Conservation (phyloP, 768 basidiomycete species). For the Galerina sulciceps region DNA sequence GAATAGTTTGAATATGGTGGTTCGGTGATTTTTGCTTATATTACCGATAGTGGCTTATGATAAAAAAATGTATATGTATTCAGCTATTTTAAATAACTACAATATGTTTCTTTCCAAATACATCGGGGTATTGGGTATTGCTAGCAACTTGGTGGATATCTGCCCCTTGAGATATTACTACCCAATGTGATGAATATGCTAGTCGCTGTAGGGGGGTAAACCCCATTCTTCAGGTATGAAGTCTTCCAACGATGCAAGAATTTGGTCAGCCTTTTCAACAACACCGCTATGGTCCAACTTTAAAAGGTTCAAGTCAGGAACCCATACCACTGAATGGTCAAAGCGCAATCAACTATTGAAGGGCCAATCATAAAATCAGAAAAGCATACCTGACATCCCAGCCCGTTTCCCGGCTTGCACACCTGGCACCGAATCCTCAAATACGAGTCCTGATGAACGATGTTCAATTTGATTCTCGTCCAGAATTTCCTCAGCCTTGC, state of each 20-base stretch:
- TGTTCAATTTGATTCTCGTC: constrained; percentile 45
- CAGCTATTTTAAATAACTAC: too few relatives aligned
- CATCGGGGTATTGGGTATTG: too few relatives aligned
- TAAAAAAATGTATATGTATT: not conserved
- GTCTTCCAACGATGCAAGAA: constrained; percentile 63
- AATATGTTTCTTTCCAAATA: too few relatives aligned
- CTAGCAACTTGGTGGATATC: too few relatives aligned
- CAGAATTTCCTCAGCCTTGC: constrained; percentile 40
- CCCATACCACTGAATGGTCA: constrained; percentile 70
- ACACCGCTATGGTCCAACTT: constrained; percentile 46
- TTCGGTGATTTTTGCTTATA: constrained; percentile 15
- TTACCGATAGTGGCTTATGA: not conserved
- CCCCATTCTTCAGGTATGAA: constrained; percentile 88
- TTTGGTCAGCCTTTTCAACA: constrained; percentile 60
- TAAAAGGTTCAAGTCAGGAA: constrained; percentile 75
- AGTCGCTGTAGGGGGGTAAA: constrained; percentile 62
- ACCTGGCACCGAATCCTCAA: constrained; percentile 82
- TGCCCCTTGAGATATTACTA: too few relatives aligned
- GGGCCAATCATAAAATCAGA: not conserved
- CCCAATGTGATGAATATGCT: not conserved
- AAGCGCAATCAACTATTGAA: not conserved
- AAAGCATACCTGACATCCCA: constrained; percentile 76
- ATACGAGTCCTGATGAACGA: constrained; percentile 70
- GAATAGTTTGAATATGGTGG: constrained; percentile 23
- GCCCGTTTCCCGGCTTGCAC: constrained; percentile 82